These are phyloP conservation scores for Symbiotaphrina buchneri DNA, from an alignment of 495 filamentous ascomycete genomes.

Conservation along the genomic window DNA sequence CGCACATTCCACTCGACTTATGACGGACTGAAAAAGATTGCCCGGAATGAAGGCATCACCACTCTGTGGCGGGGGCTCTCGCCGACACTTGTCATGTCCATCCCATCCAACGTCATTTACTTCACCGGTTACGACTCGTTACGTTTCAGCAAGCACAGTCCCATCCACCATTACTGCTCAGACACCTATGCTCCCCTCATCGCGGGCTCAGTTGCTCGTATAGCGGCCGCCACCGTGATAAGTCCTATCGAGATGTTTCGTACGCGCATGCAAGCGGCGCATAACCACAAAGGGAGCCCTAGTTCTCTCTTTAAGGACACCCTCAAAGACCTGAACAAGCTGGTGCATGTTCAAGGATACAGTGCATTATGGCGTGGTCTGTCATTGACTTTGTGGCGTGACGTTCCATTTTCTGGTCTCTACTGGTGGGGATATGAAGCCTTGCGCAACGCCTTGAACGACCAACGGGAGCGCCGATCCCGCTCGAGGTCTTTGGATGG, in stretches of 20 bases:
- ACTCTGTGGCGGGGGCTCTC: slow-evolving; percentile 87
- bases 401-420: slow-evolving; percentile 88
- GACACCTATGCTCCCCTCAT: slow-evolving; percentile 56
- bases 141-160: slow-evolving; percentile 43
- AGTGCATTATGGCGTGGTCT: slow-evolving; percentile 81
- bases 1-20: slow-evolving; percentile 74
- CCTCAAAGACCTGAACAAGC: slow-evolving; percentile 45
- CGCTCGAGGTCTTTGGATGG: slow-evolving; percentile 10
- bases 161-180: slow-evolving; percentile 32
- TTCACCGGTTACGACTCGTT: slow-evolving; percentile 97
- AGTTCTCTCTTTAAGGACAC: slow-evolving; percentile 51
- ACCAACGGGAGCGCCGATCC: slow-evolving; percentile 29
- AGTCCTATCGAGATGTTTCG: slow-evolving; percentile 89
- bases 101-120: slow-evolving; percentile 94
- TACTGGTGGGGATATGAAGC: slow-evolving; percentile 98
- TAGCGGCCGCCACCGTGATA: slow-evolving; percentile 61
- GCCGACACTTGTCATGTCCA: slow-evolving; percentile 80
- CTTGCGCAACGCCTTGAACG: slow-evolving; percentile 39
- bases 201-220: slow-evolving; percentile 56
- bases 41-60: slow-evolving; percentile 71
- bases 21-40: slow-evolving; percentile 85
- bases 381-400: slow-evolving; percentile 81
- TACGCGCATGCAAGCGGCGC: slow-evolving; percentile 65
- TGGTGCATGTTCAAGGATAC: slow-evolving; percentile 59
- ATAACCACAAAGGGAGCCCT: slow-evolving; percentile 38